Base-by-base conservation (phyloP, 2,329 filamentous ascomycete species). In the Esteya vermicola region DNA sequence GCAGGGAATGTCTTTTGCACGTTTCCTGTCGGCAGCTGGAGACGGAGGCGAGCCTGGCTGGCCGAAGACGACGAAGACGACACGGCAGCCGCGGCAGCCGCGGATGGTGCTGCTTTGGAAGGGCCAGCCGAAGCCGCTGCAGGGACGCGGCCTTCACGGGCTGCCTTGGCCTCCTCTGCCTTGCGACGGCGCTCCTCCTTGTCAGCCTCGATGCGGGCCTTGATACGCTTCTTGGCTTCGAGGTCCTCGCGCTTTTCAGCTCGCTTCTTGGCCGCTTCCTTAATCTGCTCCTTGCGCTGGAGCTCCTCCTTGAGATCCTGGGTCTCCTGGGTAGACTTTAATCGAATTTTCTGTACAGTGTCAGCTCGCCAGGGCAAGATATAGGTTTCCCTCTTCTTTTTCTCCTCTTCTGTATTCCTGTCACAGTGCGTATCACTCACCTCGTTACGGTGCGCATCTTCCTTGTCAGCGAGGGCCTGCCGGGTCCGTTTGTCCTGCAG, bases 191-290 rank as follows among this genome's bases (percentile, higher is more conserved):
- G 78, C 52, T 89, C 86, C 50, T 85, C 82, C 67, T 93, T 95
- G 64, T 96, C 88, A 13, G 83, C 88, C 50, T 91, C 88, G 48
- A 98, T 94, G 69, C 88, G 88, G 42, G 85, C 88, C 62, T 86
- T 81, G 57, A 95, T 89, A 27, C 83, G 76, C 60, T 81, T 84
- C 67, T 89, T 91, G 10, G 85, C 89, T 33, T 85, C 85, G 9
- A 81, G 59, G 39, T 96, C 91, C 14, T 81, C 85, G 32, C 74
- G 64, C 65, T 95, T 95, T 64, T 98, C 91, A 52, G 80, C 75
- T 40, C 80, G 78, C 67, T 95, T 95, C 52, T 77, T 75, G 39
- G 79, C 79, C 0, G 85, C 88, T 51, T 94, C 85, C 60, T 95
- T 94, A 56, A 95, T 75, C 56, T 85, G 85, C 63, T 96, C 84